Percentiles rank a stretch among this genome's conserved stretches.
phyloP scores from a whole-genome alignment of 345 rosid species.

The Rhodamnia argentea region DNA sequence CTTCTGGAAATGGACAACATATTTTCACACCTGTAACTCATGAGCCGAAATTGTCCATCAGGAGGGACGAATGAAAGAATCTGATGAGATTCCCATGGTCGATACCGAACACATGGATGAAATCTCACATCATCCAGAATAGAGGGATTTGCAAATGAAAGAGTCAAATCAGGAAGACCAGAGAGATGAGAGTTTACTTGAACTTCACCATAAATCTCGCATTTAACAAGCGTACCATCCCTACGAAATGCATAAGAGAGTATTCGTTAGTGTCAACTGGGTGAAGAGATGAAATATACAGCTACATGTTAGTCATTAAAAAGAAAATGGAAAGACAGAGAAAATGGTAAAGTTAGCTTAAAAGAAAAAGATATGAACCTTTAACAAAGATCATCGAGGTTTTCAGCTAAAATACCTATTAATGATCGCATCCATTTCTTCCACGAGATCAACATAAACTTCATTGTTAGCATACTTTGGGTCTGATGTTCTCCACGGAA shows the following conservation, averaged over 20 bases:
- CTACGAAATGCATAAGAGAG: constrained; percentile 16
- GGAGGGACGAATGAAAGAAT: constrained; percentile 94
- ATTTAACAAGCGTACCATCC: constrained; percentile 56
- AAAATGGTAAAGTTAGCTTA: not conserved
- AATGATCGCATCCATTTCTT: constrained; percentile 87
- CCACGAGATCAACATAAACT: constrained; percentile 87
- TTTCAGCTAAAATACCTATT: constrained; percentile 41
- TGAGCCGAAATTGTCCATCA: constrained; percentile 90
- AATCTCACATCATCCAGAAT: constrained; percentile 74
- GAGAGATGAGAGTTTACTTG: constrained; percentile 82
- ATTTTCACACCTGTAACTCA: constrained; percentile 80
- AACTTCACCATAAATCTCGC: constrained; percentile 76
- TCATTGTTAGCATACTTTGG: constrained; percentile 79
- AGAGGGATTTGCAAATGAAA: constrained; percentile 75
- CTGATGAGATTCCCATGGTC: constrained; percentile 96
- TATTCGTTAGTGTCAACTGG: not conserved
- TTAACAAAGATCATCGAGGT: not conserved
- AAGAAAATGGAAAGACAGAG: not conserved
- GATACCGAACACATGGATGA: constrained; percentile 92
- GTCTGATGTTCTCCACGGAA: constrained; percentile 89
- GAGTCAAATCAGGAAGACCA: constrained; percentile 90
- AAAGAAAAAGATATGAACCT: not conserved
- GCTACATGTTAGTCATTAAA: not conserved
- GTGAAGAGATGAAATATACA: not conserved
- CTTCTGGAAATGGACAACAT: not conserved